Base-by-base conservation (phyloP, 306 rosid species). In the Arachis stenosperma region DNA sequence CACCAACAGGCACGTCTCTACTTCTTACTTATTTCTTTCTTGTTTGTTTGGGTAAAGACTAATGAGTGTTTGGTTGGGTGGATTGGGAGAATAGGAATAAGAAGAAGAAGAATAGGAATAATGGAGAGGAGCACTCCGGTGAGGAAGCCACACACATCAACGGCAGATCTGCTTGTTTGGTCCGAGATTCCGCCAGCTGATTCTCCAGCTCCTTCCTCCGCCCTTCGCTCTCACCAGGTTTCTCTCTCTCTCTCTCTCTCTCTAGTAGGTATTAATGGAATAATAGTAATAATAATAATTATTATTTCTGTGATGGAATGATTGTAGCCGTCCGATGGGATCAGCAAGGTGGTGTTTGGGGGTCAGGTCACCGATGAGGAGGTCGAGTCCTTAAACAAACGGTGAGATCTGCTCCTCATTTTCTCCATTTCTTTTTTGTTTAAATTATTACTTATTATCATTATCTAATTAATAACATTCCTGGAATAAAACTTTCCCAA, bases 151-250 rank as follows among this genome's bases (percentile, higher is more conserved):
- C 79, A 88, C 90, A 84, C 91, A 33, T 95, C 99, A 62, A 95
- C 99, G 3, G 96, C 98, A 88, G 99, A 95, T 95, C 99, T 95
- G 81, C 98, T 95, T 64, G 85, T 90, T 60, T 95, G 99, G 99
- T 82, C 99, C 0, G 99, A 95, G 61, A 83, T 76, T 66, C 98
- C 93, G 0, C 82, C 75, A 0, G 14, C 89, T 5, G 89, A 90
- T 78, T 90, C 97, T 17, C 85, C 95, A 11, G 79, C 85, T 52
- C 84, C 79, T 69, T 85, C 98, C 70, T 70, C 95, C 8, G 88
- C 87, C 52, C 2, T 61, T 29, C 89, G 92, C 44, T 86, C 98
- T 29, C 96, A 94, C 69, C 99, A 94, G 99, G 99, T 80, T 17
- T 46, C 33, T 41, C 0, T 58, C 57, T 62, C 42, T 55, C 57